Evolutionary conservation across 768 basidiomycete species (phyloP).

Genomic region (Macrolepiota albuminosa): DNA sequence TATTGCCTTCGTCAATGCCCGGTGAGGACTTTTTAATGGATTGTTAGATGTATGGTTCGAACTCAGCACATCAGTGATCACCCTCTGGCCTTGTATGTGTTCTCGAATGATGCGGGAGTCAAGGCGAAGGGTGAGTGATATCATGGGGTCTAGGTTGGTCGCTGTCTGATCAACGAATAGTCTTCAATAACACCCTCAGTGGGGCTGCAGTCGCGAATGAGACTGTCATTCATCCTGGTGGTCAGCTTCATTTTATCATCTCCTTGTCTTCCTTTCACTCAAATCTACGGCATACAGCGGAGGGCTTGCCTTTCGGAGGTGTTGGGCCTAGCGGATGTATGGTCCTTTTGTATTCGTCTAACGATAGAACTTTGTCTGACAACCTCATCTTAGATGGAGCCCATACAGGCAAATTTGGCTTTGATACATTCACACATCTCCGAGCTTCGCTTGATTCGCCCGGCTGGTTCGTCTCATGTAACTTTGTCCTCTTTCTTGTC

Average conservation of each 20-base stretch:
- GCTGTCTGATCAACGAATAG: constrained; percentile 26
- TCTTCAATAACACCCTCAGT: constrained; percentile 66
- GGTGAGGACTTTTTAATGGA: constrained; percentile 29
- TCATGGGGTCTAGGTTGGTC: neutral
- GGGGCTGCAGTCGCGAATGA: constrained; percentile 74
- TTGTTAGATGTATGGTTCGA: neutral
- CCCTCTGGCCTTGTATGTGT: constrained; percentile 76
- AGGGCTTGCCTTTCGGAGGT: constrained; percentile 24
- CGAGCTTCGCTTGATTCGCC: constrained; percentile 60
- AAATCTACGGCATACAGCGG: constrained; percentile 10
- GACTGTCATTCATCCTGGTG: constrained; percentile 50
- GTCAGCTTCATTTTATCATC: constrained; percentile 29
- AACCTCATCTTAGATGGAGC: constrained; percentile 42
- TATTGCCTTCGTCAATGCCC: constrained; percentile 59
- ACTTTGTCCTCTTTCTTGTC: constrained; percentile 14
- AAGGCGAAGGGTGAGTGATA: constrained; percentile 54
- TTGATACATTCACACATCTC: constrained; percentile 75
- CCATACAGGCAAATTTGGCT: constrained; percentile 69
- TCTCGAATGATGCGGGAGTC: constrained; percentile 52
- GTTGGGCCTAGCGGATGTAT: constrained; percentile 48
- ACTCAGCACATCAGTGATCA: constrained; percentile 43
- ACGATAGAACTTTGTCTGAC: neutral
- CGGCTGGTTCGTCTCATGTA: constrained; percentile 37
- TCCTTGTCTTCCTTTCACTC: neutral
- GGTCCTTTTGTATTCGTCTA: constrained; percentile 16